Base-by-base conservation (phyloP, 2,329 filamentous ascomycete species). In the Dryadomyces quercus-mongolicae region DNA sequence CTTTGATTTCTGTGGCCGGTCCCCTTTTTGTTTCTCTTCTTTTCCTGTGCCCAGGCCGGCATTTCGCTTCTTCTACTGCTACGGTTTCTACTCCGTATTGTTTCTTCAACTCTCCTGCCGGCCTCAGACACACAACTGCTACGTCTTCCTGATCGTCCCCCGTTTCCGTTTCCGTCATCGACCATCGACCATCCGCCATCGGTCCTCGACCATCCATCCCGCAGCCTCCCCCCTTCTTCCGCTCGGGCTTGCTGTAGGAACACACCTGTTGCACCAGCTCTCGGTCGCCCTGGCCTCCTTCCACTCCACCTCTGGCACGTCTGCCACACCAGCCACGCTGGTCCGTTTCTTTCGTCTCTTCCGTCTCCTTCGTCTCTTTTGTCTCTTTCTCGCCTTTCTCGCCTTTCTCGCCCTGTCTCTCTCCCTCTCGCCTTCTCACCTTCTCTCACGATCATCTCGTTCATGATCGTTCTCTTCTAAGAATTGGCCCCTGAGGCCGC, bases 401-500 rank as follows among this genome's bases (percentile, higher is more conserved):
- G 12, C 49, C 51, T 50, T 53, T 36, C 42, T 40, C 44, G n/a
- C n/a, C n/a, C n/a, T n/a, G n/a, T 36, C 45, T 49, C 52, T 42
- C 42, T 44, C 44, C 31, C 42, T 46, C 25, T 52, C 48, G 20
- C 42, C 40, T 42, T 38, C 38, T n/a, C n/a, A n/a, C n/a, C 53
- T 51, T 43, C 49, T 55, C 53, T n/a, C 51, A 38, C 22, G 21
- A 5, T 34, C 22, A n/a, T 13, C 18, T 55, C 58, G 54, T 71
- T 68, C 63, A 72, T 73, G 70, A 66, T 65, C 64, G 54, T 51
- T 64, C 61, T 61, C 63, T 58, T 62, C 66, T 65, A 67, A 67
- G 60, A 66, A 64, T 64, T 62, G 71, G 70, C 70, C 70, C 62
- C 58, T 63, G 65, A 61, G 69, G 69, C 70, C 68, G 55, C 45